Evolutionary conservation across 371 early-diverging fungal genomes (phyloP).

Genomic region (Zancudomyces culisetae): DNA sequence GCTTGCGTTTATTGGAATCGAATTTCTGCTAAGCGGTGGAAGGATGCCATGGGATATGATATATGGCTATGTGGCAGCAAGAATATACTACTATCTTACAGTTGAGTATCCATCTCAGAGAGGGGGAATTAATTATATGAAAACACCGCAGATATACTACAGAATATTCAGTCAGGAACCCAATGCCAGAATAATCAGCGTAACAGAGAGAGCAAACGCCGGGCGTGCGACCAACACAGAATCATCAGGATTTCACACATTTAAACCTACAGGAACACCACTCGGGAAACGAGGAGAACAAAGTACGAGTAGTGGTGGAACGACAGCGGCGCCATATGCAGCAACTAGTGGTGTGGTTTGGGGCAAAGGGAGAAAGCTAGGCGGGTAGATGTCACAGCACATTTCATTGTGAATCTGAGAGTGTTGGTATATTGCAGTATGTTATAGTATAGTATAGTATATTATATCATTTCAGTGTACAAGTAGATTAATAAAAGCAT

Average conservation of each 20-base stretch:
- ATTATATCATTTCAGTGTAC: too few relatives aligned
- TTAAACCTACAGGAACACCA: neutral
- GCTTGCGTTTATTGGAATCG: constrained; percentile 9
- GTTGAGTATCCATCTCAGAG: constrained; percentile 19
- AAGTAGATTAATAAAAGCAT: too few relatives aligned
- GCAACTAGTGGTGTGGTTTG: neutral
- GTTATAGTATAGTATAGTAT: too few relatives aligned
- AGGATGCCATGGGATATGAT: constrained; percentile 8
- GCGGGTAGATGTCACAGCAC: neutral
- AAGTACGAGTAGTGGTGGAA: neutral
- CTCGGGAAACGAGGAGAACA: too few relatives aligned
- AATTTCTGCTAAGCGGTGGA: constrained; percentile 6
- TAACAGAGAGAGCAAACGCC: neutral
- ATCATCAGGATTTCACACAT: neutral
- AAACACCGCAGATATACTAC: constrained; percentile 20
- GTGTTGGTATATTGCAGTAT: too few relatives aligned
- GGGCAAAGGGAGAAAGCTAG: constrained; percentile 2
- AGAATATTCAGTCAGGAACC: constrained; percentile 11
- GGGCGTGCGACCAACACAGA: too few relatives aligned
- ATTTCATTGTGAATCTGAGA: too few relatives aligned
- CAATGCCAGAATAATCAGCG: neutral
- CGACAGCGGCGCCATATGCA: neutral
- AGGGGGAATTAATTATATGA: constrained; percentile 14
- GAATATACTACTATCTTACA: constrained; percentile 18
- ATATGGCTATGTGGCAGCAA: constrained; percentile 14